phyloP scores from a whole-genome alignment of 192 early-diverging fungal genomes.

The Mortierella antarctica region DNA sequence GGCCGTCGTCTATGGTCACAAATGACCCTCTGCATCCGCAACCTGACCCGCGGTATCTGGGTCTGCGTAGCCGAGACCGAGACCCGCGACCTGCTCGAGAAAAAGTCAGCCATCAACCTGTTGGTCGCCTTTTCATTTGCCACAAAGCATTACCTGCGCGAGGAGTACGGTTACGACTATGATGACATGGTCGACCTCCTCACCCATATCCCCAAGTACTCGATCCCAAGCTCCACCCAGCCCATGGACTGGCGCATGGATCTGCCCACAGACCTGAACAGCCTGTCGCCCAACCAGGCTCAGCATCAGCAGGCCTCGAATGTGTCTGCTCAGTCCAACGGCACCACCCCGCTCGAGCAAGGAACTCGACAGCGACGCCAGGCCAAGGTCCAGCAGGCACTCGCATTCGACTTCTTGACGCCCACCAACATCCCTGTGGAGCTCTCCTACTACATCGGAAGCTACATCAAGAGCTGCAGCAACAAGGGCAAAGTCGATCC shows the following conservation, averaged over 20 bases:
- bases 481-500: slow-evolving; percentile 57
- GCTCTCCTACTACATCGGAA: slow-evolving; percentile 69
- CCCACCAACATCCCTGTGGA: slow-evolving; percentile 66
- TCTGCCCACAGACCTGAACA: slow-evolving; percentile 13
- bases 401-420: slow-evolving; percentile 33
- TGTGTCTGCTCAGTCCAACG: too few relatives aligned
- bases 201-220: slow-evolving; percentile 70
- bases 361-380: slow-evolving; percentile 1
- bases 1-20: slow-evolving; percentile 86
- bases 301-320: too few relatives aligned
- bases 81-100: slow-evolving; percentile 71
- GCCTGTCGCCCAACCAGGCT: too few relatives aligned
- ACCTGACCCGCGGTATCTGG: slow-evolving; percentile 84
- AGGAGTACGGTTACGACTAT: slow-evolving; percentile 74
- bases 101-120: slow-evolving; percentile 77
- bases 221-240: slow-evolving; percentile 51
- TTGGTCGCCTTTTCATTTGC: slow-evolving; percentile 81
- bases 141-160: slow-evolving; percentile 87
- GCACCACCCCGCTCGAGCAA: too few relatives aligned
- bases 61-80: slow-evolving; percentile 65
- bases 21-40: slow-evolving; percentile 75
- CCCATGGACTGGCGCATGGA: slow-evolving; percentile 42
- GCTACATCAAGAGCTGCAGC: slow-evolving; percentile 57
- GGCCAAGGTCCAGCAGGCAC: slow-evolving; percentile 12
- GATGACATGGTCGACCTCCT: slow-evolving; percentile 77